Evolutionary conservation across 768 basidiomycete species (phyloP).

Genomic region (Lentinula lateritia): DNA sequence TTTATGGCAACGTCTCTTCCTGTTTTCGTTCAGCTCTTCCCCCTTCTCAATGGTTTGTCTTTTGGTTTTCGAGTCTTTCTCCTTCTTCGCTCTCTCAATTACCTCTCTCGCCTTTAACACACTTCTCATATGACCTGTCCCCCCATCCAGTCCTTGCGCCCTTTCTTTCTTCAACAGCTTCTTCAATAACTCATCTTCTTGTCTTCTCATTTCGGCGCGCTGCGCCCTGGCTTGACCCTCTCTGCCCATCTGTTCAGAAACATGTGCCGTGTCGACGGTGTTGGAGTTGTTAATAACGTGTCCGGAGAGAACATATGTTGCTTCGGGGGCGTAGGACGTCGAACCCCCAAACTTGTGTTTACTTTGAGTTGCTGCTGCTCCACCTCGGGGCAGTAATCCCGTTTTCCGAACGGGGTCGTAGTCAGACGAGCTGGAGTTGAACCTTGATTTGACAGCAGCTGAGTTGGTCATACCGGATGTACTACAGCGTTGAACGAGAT

Average conservation of each 20-base stretch:
- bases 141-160: conserved; percentile 27
- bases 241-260: conserved; percentile 70
- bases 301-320: conserved; percentile 80
- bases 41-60: conserved; percentile 13
- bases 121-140: conserved; percentile 62
- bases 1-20: conserved; percentile 23
- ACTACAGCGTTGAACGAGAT: conserved; percentile 26
- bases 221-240: conserved; percentile 75
- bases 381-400: conserved; percentile 41
- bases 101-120: conserved; percentile 58
- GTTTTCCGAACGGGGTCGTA: conserved; percentile 71
- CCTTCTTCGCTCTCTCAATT: conserved; percentile 17
- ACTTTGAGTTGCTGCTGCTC: conserved; percentile 43
- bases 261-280: conserved; percentile 35
- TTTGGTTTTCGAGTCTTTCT: conserved; percentile 8
- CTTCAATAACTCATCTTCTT: conserved; percentile 59
- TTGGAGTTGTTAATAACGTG: conserved; percentile 57
- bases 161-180: conserved; percentile 33
- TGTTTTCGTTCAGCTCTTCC: conserved; percentile 14
- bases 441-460: conserved; percentile 39
- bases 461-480: conserved; percentile 67
- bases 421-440: conserved; percentile 16
- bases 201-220: conserved; percentile 50
- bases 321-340: conserved; percentile 16
- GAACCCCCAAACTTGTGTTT: conserved; percentile 12